phyloP scores from a whole-genome alignment of 495 filamentous ascomycete species.

The Penicillium pancosmium region DNA sequence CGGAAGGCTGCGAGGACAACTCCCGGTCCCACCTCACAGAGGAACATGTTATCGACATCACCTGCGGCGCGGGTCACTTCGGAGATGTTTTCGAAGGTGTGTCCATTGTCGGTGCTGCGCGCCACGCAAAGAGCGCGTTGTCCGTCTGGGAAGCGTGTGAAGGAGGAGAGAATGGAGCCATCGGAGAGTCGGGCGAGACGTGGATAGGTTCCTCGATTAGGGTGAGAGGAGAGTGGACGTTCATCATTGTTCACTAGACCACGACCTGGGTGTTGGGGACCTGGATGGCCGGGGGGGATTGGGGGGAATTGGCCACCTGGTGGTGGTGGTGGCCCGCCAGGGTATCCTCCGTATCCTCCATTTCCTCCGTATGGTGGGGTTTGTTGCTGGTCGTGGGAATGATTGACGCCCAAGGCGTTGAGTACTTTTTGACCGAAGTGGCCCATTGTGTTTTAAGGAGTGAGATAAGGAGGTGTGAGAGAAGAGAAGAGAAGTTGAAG shows the following conservation, averaged over 20 bases:
- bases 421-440: constrained; percentile 43
- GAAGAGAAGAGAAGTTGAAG: not conserved
- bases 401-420: constrained; percentile 31
- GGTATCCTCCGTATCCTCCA: not conserved
- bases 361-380: not conserved
- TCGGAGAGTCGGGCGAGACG: constrained; percentile 42
- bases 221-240: constrained; percentile 41
- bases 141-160: constrained; percentile 38
- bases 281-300: not conserved
- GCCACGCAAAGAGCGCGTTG: constrained; percentile 36
- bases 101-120: constrained; percentile 41
- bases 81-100: constrained; percentile 35
- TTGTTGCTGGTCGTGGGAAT: constrained; percentile 11
- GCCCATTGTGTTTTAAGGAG: constrained; percentile 25
- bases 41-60: constrained; percentile 63
- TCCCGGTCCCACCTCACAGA: constrained; percentile 52
- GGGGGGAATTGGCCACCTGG: constrained; percentile 10
- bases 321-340: not conserved
- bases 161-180: constrained; percentile 44
- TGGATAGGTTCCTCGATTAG: constrained; percentile 45
- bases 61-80: constrained; percentile 42
- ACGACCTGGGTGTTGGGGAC: constrained; percentile 18
- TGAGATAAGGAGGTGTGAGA: not conserved
- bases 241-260: constrained; percentile 41
- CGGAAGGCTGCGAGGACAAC: constrained; percentile 60